Evolutionary conservation across 2,329 filamentous ascomycete species (phyloP).

Genomic region (Dryadomyces quercivorus): DNA sequence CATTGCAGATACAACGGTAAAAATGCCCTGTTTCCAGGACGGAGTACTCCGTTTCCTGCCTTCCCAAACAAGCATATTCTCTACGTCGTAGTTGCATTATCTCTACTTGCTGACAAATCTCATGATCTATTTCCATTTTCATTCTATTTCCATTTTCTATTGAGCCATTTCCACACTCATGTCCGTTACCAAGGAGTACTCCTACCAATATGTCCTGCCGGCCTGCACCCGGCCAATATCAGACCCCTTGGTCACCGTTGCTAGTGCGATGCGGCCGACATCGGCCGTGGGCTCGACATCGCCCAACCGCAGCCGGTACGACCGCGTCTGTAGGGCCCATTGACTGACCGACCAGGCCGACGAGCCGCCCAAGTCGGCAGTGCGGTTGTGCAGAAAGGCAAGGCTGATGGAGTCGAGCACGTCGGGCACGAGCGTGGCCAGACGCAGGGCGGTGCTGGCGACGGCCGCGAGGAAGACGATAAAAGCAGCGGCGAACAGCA

Average conservation of each 20-base stretch:
- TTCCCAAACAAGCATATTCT: not conserved
- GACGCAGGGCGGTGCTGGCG: not conserved
- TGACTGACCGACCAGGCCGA: not conserved
- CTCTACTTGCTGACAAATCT: not conserved
- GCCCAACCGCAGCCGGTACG: not conserved
- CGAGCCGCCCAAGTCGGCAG: not conserved
- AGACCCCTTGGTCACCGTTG: not conserved
- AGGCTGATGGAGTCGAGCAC: conserved; percentile 4
- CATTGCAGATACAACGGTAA: no score
- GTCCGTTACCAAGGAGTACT: no score
- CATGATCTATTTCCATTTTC: no score
- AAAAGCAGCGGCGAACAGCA: conserved; percentile 1
- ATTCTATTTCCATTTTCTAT: no score
- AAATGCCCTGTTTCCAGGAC: no score
- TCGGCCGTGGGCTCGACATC: not conserved
- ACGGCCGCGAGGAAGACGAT: conserved; percentile 1
- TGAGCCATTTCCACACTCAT: no score
- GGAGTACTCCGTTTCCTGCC: no score
- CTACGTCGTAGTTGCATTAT: not conserved
- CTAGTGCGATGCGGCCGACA: not conserved
- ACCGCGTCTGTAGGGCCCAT: not conserved
- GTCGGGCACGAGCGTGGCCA: conserved; percentile 5
- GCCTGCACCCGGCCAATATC: not conserved
- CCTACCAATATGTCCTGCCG: not conserved
- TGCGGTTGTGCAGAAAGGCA: conserved; percentile 4